Evolutionary conservation across 352 stramenopile species (phyloP).

Genomic region (Globisporangium echinulatum): DNA sequence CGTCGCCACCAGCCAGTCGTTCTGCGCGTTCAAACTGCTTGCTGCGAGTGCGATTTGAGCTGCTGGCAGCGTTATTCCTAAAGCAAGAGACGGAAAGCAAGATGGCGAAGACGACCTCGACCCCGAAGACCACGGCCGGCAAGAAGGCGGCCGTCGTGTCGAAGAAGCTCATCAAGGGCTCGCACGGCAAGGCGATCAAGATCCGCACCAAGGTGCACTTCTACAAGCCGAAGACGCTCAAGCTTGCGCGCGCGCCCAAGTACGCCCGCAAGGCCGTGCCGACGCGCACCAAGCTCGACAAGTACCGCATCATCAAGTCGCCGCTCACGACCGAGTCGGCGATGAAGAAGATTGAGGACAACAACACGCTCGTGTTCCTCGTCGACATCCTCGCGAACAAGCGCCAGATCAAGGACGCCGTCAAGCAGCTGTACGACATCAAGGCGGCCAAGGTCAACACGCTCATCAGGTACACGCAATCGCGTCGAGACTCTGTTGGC

Average conservation of each 20-base stretch:
- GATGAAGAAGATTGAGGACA: slow-evolving; percentile 99
- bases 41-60: not conserved
- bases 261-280: slow-evolving; percentile 93
- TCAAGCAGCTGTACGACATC: slow-evolving; percentile 99
- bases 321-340: slow-evolving; percentile 99
- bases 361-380: slow-evolving; percentile 99
- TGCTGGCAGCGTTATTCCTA: slow-evolving; percentile 7
- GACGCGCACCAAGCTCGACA: slow-evolving; percentile 95
- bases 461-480: slow-evolving; percentile 95
- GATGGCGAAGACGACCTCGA: slow-evolving; percentile 63
- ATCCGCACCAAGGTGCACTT: slow-evolving; percentile 99
- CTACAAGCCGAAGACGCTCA: slow-evolving; percentile 98
- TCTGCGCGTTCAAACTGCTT: slow-evolving; percentile 7
- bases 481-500: slow-evolving; percentile 61
- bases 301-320: slow-evolving; percentile 99
- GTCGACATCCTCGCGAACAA: slow-evolving; percentile 99
- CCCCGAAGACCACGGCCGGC: slow-evolving; percentile 77
- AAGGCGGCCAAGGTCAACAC: slow-evolving; percentile 99
- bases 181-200: slow-evolving; percentile 96
- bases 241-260: slow-evolving; percentile 92
- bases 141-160: slow-evolving; percentile 91
- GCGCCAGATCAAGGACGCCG: slow-evolving; percentile 99
- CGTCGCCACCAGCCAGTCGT: not conserved
- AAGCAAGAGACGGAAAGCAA: slow-evolving; percentile 54
- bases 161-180: slow-evolving; percentile 95